phyloP scores from a whole-genome alignment of 2,329 filamentous ascomycete species.

The Lecanicillium sp. region DNA sequence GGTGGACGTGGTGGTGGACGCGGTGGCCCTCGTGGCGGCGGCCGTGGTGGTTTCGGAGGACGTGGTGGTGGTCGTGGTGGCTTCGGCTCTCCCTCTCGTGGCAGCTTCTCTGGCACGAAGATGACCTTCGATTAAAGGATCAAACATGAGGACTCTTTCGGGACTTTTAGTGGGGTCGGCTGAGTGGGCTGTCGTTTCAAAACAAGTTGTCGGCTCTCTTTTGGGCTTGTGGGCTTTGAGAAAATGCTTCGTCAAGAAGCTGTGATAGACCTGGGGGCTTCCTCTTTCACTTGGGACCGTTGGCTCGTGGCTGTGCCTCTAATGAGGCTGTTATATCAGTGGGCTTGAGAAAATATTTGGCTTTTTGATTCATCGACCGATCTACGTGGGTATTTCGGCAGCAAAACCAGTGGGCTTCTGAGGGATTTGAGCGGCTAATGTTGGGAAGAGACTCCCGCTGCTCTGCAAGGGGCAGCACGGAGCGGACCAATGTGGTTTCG shows the following conservation, averaged over 20 bases:
- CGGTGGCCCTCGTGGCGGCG: slow-evolving; percentile 41
- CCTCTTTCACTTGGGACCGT: slow-evolving; percentile 25
- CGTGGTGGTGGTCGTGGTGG: slow-evolving; percentile 46
- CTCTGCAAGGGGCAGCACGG: slow-evolving; percentile 9
- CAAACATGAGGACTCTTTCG: slow-evolving; percentile 34
- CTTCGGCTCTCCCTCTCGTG: slow-evolving; percentile 41
- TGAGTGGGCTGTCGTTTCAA: slow-evolving; percentile 53
- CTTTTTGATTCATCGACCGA: slow-evolving; percentile 14
- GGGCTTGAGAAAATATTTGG: slow-evolving; percentile 16
- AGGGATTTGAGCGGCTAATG: slow-evolving; percentile 29
- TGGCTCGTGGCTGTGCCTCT: slow-evolving; percentile 29
- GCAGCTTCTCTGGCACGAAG: slow-evolving; percentile 62
- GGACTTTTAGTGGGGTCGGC: slow-evolving; percentile 36
- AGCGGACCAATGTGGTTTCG: slow-evolving; percentile 24
- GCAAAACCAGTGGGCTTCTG: slow-evolving; percentile 27
- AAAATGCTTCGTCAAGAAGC: slow-evolving; percentile 35
- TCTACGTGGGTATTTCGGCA: not conserved
- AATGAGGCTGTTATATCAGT: slow-evolving; percentile 25
- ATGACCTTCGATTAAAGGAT: slow-evolving; percentile 55
- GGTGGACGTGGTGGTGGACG: slow-evolving; percentile 41
- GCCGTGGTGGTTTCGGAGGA: slow-evolving; percentile 45
- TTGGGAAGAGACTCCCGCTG: slow-evolving; percentile 19
- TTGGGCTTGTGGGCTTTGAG: slow-evolving; percentile 45
- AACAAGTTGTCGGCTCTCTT: slow-evolving; percentile 27
- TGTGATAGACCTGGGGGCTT: slow-evolving; percentile 51